A percentile compares a stretch with the other conserved stretches of the same genome.
phyloP scores from a whole-genome alignment of 164 flowering plant genomes.

The Piper betle region DNA sequence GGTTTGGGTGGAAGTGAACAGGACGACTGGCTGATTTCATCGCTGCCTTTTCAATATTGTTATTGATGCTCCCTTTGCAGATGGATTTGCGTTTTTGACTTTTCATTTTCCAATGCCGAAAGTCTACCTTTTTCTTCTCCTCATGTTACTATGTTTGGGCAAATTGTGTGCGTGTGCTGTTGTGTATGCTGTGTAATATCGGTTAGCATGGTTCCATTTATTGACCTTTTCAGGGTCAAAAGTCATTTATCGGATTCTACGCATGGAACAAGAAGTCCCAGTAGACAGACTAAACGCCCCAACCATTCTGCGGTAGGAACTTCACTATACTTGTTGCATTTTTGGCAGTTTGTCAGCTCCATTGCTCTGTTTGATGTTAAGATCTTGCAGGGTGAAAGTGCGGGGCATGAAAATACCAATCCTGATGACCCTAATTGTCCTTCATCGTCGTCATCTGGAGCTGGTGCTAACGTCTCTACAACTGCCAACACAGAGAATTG shows the following conservation, averaged over 20 bases:
- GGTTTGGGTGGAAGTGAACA: too few relatives aligned
- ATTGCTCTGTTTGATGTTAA: not conserved
- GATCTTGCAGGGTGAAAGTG: constrained; percentile 35
- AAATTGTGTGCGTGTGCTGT: not conserved
- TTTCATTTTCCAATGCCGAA: too few relatives aligned
- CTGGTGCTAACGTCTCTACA: constrained; percentile 30
- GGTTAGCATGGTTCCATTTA: not conserved
- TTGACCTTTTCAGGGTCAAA: constrained; percentile 40
- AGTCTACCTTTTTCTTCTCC: not conserved
- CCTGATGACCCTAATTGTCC: constrained; percentile 43
- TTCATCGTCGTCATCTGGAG: constrained; percentile 24
- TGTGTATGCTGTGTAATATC: not conserved
- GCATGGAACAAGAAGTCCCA: constrained; percentile 72
- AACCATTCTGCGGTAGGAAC: constrained; percentile 42
- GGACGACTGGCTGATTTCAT: too few relatives aligned
- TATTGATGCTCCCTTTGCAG: too few relatives aligned
- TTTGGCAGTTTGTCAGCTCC: not conserved
- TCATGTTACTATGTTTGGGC: not conserved
- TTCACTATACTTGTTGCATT: not conserved
- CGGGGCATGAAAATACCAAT: constrained; percentile 15
- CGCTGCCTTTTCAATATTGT: too few relatives aligned
- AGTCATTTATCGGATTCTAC: constrained; percentile 76
- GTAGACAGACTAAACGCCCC: constrained; percentile 44
- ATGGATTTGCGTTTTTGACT: too few relatives aligned
- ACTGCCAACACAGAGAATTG: constrained; percentile 69